Conservation (phyloP, 2,329 filamentous ascomycete species). For the Fusarium nisikadoi region DNA sequence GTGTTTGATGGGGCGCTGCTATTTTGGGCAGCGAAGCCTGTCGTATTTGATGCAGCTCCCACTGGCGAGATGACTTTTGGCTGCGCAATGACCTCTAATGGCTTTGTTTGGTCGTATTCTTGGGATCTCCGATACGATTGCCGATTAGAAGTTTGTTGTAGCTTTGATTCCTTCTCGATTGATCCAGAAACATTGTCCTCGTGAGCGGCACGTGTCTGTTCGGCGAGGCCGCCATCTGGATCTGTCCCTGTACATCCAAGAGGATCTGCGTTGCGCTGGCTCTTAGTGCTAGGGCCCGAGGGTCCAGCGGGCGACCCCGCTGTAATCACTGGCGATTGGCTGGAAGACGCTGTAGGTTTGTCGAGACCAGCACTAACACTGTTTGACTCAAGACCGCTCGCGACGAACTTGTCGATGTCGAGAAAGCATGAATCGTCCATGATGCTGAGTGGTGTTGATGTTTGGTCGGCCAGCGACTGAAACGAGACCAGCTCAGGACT, state of each 20-base stretch:
- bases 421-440: conserved; percentile 43
- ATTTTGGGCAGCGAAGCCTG: conserved; percentile 39
- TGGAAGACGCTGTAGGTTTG: conserved; percentile 20
- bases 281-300: conserved; percentile 19
- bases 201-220: conserved; percentile 33
- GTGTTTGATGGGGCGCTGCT: conserved; percentile 38
- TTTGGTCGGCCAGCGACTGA: conserved; percentile 46
- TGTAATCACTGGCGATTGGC: conserved; percentile 30
- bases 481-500: conserved; percentile 45
- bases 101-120: neutral
- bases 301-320: conserved; percentile 26
- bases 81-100: conserved; percentile 9
- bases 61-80: conserved; percentile 35
- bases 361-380: conserved; percentile 35
- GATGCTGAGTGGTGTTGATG: conserved; percentile 45
- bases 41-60: conserved; percentile 32
- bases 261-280: conserved; percentile 31
- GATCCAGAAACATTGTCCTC: conserved; percentile 7
- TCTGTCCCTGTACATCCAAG: conserved; percentile 18
- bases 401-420: conserved; percentile 20
- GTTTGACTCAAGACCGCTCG: conserved; percentile 11
- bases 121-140: conserved; percentile 4
- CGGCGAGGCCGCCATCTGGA: conserved; percentile 27
- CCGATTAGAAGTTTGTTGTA: neutral
- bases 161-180: conserved; percentile 7